These are phyloP conservation scores for Trichoderma sp. DNA, from an alignment of 2,329 filamentous ascomycete genomes.

Conservation along the genomic window DNA sequence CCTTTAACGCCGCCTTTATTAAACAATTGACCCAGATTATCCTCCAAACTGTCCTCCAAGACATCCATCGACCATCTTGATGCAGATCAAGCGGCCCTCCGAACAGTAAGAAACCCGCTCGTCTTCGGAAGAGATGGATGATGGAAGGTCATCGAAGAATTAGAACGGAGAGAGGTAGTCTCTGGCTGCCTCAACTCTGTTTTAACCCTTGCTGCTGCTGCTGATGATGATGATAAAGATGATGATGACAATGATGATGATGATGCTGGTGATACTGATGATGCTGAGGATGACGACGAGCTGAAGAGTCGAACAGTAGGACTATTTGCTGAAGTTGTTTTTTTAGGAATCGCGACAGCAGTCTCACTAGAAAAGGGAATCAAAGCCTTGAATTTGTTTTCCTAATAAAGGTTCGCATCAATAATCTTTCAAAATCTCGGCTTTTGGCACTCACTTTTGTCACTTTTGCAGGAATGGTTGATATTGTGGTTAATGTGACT, in stretches of 20 bases:
- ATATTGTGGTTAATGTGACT: conserved; percentile 1
- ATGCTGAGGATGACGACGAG: not conserved
- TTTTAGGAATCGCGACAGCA: not conserved
- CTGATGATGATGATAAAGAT: no score
- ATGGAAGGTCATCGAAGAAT: not conserved
- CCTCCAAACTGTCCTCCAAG: not conserved
- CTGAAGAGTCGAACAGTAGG: not conserved
- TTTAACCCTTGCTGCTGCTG: not conserved
- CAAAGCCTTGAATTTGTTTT: conserved; percentile 9
- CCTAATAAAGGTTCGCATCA: not conserved
- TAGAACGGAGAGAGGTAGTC: not conserved
- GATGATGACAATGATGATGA: no score
- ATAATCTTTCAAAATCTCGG: not conserved
- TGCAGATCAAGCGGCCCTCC: conserved; percentile 20
- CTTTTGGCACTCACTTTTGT: not conserved
- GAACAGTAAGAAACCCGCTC: conserved; percentile 36
- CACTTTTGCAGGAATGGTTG: not conserved
- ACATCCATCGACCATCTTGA: conserved; percentile 20
- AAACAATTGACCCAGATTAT: not conserved
- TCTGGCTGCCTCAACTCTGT: not conserved
- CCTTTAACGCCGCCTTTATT: not conserved
- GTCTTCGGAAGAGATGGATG: not conserved
- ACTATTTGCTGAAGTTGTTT: not conserved
- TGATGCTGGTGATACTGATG: no score
- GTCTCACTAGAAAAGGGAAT: conserved; percentile 1